Conservation (phyloP, 2,329 filamentous ascomycete species). For the Colletotrichum abscissum region DNA sequence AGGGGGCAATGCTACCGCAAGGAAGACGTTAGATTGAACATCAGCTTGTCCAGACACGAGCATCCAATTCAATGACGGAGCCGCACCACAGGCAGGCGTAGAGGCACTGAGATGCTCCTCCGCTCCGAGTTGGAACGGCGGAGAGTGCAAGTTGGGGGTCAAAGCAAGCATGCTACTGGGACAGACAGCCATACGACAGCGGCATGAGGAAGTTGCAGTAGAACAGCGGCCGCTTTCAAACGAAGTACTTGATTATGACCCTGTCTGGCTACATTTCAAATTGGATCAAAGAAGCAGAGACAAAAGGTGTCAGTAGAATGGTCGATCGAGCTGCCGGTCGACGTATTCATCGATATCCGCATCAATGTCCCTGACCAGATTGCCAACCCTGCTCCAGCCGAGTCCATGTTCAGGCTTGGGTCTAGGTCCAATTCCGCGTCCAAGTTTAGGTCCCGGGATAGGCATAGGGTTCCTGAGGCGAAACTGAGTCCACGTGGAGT, state of each 20-base stretch:
- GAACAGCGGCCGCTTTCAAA: not conserved
- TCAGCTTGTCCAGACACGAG: not conserved
- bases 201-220: not conserved
- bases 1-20: not conserved
- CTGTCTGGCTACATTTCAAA: not conserved
- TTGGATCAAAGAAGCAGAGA: conserved; percentile 10
- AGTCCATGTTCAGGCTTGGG: conserved; percentile 6
- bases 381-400: conserved; percentile 21
- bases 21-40: not conserved
- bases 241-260: conserved; percentile 15
- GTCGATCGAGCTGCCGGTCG: conserved; percentile 13
- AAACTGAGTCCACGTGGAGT: not conserved
- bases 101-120: not conserved
- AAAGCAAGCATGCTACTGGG: not conserved
- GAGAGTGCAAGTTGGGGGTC: not conserved
- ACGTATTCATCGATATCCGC: conserved; percentile 19
- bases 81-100: not conserved
- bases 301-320: conserved; percentile 10
- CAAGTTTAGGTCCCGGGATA: not conserved
- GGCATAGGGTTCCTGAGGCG: not conserved
- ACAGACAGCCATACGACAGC: not conserved
- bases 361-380: conserved; percentile 18
- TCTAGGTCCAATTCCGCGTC: not conserved
- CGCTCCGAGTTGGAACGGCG: not conserved
- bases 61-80: not conserved